Base-by-base conservation (phyloP, 192 early-diverging fungal genomes). In the Umbelopsis ramanniana region DNA sequence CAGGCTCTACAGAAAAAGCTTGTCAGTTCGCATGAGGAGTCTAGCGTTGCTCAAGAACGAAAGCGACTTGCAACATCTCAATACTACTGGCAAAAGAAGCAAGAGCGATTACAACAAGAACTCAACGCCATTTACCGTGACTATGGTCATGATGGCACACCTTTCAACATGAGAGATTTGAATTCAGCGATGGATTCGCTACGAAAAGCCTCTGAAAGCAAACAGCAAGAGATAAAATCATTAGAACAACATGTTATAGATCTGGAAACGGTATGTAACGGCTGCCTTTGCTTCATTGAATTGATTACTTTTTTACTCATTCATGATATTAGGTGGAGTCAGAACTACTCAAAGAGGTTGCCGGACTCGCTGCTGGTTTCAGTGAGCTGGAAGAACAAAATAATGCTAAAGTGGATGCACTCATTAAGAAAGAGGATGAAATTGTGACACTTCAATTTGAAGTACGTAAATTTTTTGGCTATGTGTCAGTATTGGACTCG, bases 381-480 rank as follows among this genome's bases (percentile, higher is more conserved):
- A 77, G 82, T 4, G 82, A 89, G 77, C 83, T 94, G 19, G 91
- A 95, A 72, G 89, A 91, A 67, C 91, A 92, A 70, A 92, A 86
- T 75, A 84, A 85, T 11, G 78, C 84, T 72, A 90, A 91, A 67
- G 90, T 93, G 37, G 81, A 91, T 71, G 85, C 89, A 60, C 76
- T 93, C 67, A 75, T 83, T 21, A 81, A 83, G 66, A 92, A 90
- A 78, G 92, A 95, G 80, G 89, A 91, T 68, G 87, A 89, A 24
- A 86, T 93, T 29, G 72, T 86, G 57, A 83, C 84, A 17, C 75
- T 91, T 4, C 66, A 88, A 15, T 85, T 88, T 14, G 90, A 63
- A 63, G 57, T 63, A 63, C 15, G 57, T 29, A 14, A 35, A 4
- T 8, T 4, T 21, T 19, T 37, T 6, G 2, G 29, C 29, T 63